phyloP scores from a whole-genome alignment of 75 land plant species.

The Sequoia sempervirens region DNA sequence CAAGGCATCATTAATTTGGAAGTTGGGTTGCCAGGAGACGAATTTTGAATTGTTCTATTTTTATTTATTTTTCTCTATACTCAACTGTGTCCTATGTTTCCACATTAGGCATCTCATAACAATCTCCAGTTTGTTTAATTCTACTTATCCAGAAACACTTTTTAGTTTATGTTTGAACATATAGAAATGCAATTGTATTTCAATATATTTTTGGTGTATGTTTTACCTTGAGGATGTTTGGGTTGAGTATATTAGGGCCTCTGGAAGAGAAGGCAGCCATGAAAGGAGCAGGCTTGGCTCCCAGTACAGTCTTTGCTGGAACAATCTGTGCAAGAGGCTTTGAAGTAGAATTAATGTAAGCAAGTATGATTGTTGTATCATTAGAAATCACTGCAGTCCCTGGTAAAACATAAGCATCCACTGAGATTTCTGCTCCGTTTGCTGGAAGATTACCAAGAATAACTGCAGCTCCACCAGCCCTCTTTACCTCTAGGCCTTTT shows the following conservation, averaged over 20 bases:
- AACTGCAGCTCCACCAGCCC: constrained; percentile 64
- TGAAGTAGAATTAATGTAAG: constrained; percentile 50
- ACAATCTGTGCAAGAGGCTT: constrained; percentile 46
- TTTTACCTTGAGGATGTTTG: constrained; percentile 75
- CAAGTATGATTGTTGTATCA: constrained; percentile 22
- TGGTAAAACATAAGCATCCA: constrained; percentile 54
- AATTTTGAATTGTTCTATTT: too few species aligned
- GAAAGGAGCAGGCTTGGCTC: constrained; percentile 54
- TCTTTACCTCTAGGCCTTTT: constrained; percentile 57
- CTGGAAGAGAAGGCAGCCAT: constrained; percentile 73
- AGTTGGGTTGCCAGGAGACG: too few species aligned
- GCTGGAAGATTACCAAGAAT: constrained; percentile 43
- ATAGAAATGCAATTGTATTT: not conserved
- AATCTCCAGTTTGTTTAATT: not conserved
- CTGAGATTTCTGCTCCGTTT: constrained; percentile 29
- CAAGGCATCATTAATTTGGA: too few species aligned
- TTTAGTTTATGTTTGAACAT: not conserved
- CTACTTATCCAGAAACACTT: not conserved
- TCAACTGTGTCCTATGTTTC: too few species aligned
- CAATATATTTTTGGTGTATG: not conserved
- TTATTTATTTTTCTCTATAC: too few species aligned
- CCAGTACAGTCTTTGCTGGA: constrained; percentile 38
- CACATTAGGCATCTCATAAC: too few species aligned
- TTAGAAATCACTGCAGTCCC: constrained; percentile 34
- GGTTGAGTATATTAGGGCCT: constrained; percentile 64